Percentiles rank a stretch among this genome's conserved stretches.
Evolutionary conservation across 83 land plant species (phyloP).

Genomic region (Thuja plicata): DNA sequence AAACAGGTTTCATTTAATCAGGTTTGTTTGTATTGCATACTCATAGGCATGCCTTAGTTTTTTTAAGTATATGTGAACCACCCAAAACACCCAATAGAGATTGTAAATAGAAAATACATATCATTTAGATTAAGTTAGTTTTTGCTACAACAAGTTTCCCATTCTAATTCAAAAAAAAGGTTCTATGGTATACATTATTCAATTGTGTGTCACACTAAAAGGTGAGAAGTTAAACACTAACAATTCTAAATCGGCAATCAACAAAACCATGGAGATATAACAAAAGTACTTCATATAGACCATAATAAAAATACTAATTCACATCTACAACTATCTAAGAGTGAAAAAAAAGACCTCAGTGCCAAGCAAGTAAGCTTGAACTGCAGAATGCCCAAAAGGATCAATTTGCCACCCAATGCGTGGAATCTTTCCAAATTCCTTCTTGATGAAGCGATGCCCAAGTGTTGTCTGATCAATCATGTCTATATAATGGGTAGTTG

Average conservation of each 20-base stretch:
- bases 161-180: no score
- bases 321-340: background rate
- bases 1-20: no score
- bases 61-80: no score
- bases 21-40: no score
- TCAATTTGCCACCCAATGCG: conserved; percentile 99
- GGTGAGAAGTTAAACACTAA: no score
- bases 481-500: conserved; percentile 87
- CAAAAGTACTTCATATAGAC: background rate
- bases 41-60: no score
- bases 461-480: conserved; percentile 99
- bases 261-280: background rate
- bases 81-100: no score
- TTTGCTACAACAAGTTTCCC: no score
- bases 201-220: no score
- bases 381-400: conserved; percentile 97
- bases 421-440: conserved; percentile 73
- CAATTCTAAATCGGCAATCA: background rate
- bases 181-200: no score
- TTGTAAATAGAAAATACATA: no score
- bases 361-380: conserved; percentile 92
- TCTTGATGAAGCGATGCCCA: conserved; percentile 83
- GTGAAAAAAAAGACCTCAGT: conserved; percentile 60
- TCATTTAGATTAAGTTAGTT: no score
- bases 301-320: background rate